These are phyloP conservation scores for Tarenaya hassleriana DNA, from an alignment of 345 rosid genomes.

Conservation along the genomic window DNA sequence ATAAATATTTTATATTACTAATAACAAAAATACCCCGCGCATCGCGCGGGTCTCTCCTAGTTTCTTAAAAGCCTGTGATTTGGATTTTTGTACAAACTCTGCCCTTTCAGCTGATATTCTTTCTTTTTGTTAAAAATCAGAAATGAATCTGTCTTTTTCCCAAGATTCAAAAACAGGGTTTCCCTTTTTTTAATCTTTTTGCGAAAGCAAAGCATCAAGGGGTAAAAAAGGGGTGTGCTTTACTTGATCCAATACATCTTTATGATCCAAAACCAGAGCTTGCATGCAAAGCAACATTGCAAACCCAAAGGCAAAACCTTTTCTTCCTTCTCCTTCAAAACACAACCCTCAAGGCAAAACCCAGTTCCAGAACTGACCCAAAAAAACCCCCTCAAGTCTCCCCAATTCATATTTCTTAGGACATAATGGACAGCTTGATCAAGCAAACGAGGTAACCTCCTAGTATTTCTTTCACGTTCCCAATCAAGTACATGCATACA, in stretches of 20 bases:
- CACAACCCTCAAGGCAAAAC: constrained; percentile 28
- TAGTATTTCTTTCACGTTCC: no score
- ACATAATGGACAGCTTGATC: constrained; percentile 31
- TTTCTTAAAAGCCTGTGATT: no score
- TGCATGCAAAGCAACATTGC: constrained; percentile 27
- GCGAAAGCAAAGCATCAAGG: constrained; percentile 31
- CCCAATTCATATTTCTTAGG: constrained; percentile 7
- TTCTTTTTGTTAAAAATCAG: constrained; percentile 13
- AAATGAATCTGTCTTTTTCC: constrained; percentile 11
- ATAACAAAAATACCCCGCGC: no score
- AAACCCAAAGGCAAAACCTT: constrained; percentile 12
- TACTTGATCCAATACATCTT: constrained; percentile 24
- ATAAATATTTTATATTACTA: no score
- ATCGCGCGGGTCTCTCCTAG: no score
- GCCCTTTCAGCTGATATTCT: no score
- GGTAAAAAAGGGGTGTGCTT: constrained; percentile 24
- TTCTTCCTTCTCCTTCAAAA: constrained; percentile 13
- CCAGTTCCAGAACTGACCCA: no score
- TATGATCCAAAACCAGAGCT: constrained; percentile 27
- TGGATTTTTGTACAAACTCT: no score
- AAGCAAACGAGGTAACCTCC: constrained; percentile 25
- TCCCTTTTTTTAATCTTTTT: constrained; percentile 20
- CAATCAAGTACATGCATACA: neutral
- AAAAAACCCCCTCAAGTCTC: constrained; percentile 18
- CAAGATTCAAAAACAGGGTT: no score